Evolutionary conservation across 1,284 basidiomycete species (phyloP).

Genomic region (Xanthoconium separans): DNA sequence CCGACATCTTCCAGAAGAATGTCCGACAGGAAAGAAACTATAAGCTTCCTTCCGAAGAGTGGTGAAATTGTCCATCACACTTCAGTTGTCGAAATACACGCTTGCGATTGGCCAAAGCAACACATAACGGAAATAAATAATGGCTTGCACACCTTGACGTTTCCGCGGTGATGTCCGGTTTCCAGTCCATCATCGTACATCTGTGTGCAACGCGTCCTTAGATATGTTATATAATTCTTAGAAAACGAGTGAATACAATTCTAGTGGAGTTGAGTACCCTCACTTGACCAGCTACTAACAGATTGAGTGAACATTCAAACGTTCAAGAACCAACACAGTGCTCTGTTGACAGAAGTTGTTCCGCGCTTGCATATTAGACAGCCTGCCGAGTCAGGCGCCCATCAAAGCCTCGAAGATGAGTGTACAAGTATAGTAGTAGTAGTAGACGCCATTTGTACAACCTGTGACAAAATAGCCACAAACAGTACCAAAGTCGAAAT

Average conservation of each 20-base stretch:
- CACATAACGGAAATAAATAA: not conserved
- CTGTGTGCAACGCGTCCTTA: not conserved
- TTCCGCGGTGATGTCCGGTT: not conserved
- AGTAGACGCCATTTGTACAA: too few species aligned
- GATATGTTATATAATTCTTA: slow-evolving; percentile 4
- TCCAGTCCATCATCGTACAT: not conserved
- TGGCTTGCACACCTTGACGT: not conserved
- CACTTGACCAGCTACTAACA: not conserved
- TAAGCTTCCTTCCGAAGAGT: not conserved
- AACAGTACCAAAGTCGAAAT: too few species aligned
- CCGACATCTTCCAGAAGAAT: slow-evolving; percentile 4
- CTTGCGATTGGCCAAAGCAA: not conserved
- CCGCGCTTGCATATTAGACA: too few species aligned
- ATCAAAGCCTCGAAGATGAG: too few species aligned
- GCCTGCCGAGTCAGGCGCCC: too few species aligned
- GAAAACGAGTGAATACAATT: not conserved
- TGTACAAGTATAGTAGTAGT: too few species aligned
- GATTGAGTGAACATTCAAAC: too few species aligned
- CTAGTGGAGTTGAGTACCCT: not conserved
- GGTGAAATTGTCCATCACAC: not conserved
- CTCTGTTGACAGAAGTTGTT: too few species aligned
- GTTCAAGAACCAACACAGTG: too few species aligned
- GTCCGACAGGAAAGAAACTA: not conserved
- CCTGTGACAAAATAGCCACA: too few species aligned
- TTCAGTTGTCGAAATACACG: not conserved